Conservation (phyloP, 768 basidiomycete genomes). For the Termitomyces sp. region DNA sequence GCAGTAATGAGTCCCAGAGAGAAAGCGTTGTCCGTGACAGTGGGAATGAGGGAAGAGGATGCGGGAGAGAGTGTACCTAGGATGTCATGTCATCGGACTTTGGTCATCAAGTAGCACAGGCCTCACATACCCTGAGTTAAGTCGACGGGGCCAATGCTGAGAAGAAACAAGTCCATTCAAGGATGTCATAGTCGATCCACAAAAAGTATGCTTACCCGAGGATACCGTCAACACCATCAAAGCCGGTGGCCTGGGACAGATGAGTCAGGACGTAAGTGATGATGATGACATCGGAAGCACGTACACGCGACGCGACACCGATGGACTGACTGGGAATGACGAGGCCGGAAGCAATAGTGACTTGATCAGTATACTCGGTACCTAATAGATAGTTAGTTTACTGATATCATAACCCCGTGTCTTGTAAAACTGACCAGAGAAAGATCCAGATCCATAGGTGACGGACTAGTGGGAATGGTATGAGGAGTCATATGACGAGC, state of each 20-base stretch:
- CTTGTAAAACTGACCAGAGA: constrained; percentile 35
- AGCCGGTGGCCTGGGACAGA: constrained; percentile 29
- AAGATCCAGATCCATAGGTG: constrained; percentile 54
- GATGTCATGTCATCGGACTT: neutral
- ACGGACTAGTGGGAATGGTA: constrained; percentile 33
- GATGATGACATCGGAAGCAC: neutral
- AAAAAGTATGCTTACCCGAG: constrained; percentile 40
- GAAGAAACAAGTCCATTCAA: neutral
- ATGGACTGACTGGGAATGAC: constrained; percentile 56
- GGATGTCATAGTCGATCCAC: neutral
- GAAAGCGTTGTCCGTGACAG: constrained; percentile 54
- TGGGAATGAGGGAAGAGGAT: constrained; percentile 32
- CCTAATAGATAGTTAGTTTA: constrained; percentile 18
- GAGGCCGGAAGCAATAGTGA: constrained; percentile 45
- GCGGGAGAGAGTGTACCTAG: constrained; percentile 29
- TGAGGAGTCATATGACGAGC: neutral
- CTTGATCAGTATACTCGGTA: constrained; percentile 46
- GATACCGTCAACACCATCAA: constrained; percentile 55
- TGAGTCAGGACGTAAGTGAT: neutral
- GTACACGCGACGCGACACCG: constrained; percentile 45
- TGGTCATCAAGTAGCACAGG: no score
- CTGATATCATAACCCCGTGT: neutral
- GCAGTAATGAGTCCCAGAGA: constrained; percentile 30
- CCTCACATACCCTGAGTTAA: constrained; percentile 39
- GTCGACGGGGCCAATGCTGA: constrained; percentile 56